These are phyloP conservation scores for Dendrobium officinale DNA, from an alignment of 106 monocot genomes.

Conservation along the genomic window DNA sequence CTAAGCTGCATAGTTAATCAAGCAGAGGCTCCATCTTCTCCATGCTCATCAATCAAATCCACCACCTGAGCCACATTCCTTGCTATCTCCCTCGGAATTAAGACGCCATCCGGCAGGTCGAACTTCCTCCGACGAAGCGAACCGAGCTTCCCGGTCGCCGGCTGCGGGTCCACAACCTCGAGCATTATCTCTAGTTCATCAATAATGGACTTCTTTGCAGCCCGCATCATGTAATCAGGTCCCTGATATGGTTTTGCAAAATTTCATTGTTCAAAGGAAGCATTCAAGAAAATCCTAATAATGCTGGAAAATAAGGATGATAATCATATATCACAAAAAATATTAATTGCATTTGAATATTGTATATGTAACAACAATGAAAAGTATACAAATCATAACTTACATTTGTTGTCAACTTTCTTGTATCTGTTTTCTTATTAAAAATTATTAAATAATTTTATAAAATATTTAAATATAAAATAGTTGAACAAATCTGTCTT, in stretches of 20 bases:
- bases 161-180: constrained; percentile 75
- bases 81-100: constrained; percentile 47
- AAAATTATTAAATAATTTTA: too few relatives aligned
- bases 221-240: constrained; percentile 79
- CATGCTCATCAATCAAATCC: constrained; percentile 55
- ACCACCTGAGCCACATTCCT: constrained; percentile 56
- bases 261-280: not conserved
- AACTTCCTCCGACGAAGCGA: constrained; percentile 66
- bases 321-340: too few relatives aligned
- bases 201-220: constrained; percentile 69
- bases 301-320: too few relatives aligned
- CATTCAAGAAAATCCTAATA: too few relatives aligned
- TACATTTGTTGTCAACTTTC: too few relatives aligned
- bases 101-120: constrained; percentile 51
- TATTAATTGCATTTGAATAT: too few relatives aligned
- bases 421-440: too few relatives aligned
- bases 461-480: too few relatives aligned
- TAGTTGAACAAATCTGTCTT: too few relatives aligned
- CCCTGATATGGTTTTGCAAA: constrained; percentile 33
- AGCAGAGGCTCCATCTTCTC: not conserved
- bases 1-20: too few relatives aligned
- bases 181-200: constrained; percentile 84
- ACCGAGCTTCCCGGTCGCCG: constrained; percentile 31
- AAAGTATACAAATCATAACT: too few relatives aligned
- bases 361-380: too few relatives aligned